Evolutionary conservation across 2,329 filamentous ascomycete species (phyloP).

Genomic region (Aureobasidium sp.): DNA sequence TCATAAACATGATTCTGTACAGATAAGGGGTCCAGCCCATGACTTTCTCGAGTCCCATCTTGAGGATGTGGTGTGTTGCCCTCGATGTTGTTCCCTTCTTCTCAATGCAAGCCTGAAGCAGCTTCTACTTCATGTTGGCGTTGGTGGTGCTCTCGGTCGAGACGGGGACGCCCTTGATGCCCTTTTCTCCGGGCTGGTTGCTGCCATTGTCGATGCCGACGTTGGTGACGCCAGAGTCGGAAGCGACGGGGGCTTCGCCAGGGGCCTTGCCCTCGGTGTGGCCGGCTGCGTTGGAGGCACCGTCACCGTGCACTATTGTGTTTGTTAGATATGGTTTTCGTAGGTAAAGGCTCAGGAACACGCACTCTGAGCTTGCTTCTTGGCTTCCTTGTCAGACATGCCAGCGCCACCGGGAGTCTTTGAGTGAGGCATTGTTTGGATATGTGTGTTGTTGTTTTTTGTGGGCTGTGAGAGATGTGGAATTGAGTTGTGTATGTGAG

Average conservation of each 20-base stretch:
- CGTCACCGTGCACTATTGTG: constrained; percentile 23
- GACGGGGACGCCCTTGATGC: constrained; percentile 25
- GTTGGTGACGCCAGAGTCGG: constrained; percentile 27
- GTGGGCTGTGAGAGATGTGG: no score
- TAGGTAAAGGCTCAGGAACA: no score
- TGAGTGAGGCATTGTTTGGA: constrained; percentile 18
- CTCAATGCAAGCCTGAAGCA: not conserved
- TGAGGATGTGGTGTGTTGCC: not conserved
- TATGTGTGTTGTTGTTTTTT: not conserved
- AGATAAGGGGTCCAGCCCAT: not conserved
- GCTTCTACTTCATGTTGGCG: constrained; percentile 23
- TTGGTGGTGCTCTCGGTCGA: constrained; percentile 17
- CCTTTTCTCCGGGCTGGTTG: constrained; percentile 30
- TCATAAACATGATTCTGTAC: not conserved
- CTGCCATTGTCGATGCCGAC: constrained; percentile 24
- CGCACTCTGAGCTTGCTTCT: constrained; percentile 28
- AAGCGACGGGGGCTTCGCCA: constrained; percentile 27
- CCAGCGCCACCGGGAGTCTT: constrained; percentile 26
- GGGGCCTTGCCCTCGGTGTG: constrained; percentile 23
- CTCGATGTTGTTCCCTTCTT: no score
- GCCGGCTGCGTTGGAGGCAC: constrained; percentile 27
- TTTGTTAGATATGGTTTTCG: not conserved
- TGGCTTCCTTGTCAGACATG: constrained; percentile 28
- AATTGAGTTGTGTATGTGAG: no score
- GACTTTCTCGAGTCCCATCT: not conserved